Evolutionary conservation across 352 stramenopile species (phyloP), one percentile per base, ranked within the genome.

Genomic region (Peronospora belbahrii): DNA sequence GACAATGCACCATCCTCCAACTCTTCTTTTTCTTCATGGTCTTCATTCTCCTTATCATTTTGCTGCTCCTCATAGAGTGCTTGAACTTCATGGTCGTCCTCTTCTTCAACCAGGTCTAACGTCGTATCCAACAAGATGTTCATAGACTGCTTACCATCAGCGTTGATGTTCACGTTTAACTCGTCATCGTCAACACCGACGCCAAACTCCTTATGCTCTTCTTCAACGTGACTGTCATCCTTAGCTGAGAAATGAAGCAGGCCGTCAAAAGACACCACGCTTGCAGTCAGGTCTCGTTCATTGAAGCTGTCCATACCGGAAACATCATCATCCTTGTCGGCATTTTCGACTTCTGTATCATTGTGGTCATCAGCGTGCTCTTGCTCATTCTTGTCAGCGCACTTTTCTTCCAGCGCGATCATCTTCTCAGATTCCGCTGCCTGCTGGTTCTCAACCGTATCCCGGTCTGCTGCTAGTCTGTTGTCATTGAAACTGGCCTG

Each of bases 1-100:
- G 56, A 56, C 17, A 79, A 35, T 37, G 70, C 67, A 18, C 48
- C 57, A 24, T 62, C 49, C 8, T 70, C 59, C 42, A 3, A 42
- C 27, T 23, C 28, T 5, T 52, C 23, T 0, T 45, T 39, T 6
- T 43, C 28, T 3, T 40, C 28, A 18, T 15, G 7, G 3, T 18
- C 11, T 10, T n/a, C 34, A 14, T 11, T 28, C 24, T 28, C 7
- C 24, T 28, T 28, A 2, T 28, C 24, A 28, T 28, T 6, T 11
- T 28, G 22, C 4, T 57, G 34, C 20, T 62, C 33, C 17, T 48
- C 35, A 10, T 42, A 18, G 6, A 20, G 24, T 23, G 35, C 14
- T 7, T 41, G 24, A 20, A 33, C 49, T 25, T 51, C 30, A 6
- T 46, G 40, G 0, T 57, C 42, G 32, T 64, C 48, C 32, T 65